Conservation (phyloP, 192 early-diverging fungal species). For the Coemansia sp. region DNA sequence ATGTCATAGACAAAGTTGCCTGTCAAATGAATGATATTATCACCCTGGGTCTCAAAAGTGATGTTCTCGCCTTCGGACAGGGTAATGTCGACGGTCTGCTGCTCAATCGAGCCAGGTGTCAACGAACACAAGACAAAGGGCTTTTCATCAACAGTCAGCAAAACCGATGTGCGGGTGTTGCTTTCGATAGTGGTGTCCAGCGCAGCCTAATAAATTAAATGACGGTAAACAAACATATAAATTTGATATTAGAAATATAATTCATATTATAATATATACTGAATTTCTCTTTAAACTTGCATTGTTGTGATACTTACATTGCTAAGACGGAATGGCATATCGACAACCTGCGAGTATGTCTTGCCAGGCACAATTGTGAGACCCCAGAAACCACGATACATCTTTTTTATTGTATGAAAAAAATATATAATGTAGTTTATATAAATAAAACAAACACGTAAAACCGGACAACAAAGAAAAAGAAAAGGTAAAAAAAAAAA, state of each 20-base stretch:
- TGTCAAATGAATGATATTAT: constrained; percentile 53
- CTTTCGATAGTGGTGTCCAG: constrained; percentile 58
- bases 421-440: background rate
- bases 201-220: constrained; percentile 61
- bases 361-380: constrained; percentile 70
- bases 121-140: constrained; percentile 81
- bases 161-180: constrained; percentile 64
- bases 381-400: constrained; percentile 65
- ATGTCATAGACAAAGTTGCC: constrained; percentile 39
- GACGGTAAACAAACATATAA: background rate
- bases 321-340: constrained; percentile 75
- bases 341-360: constrained; percentile 76
- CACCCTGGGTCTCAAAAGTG: constrained; percentile 69
- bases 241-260: background rate
- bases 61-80: constrained; percentile 82
- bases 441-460: background rate
- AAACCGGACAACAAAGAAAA: constrained; percentile 6
- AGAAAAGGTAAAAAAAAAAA: constrained; percentile 6
- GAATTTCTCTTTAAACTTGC: background rate
- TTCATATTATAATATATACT: background rate
- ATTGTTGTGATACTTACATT: constrained; percentile 55
- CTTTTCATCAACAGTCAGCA: constrained; percentile 68
- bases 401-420: constrained; percentile 17
- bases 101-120: constrained; percentile 73
- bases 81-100: constrained; percentile 67